Evolutionary conservation across 2,329 filamentous ascomycete species (phyloP).

Genomic region (Drechslerella dactyloides): DNA sequence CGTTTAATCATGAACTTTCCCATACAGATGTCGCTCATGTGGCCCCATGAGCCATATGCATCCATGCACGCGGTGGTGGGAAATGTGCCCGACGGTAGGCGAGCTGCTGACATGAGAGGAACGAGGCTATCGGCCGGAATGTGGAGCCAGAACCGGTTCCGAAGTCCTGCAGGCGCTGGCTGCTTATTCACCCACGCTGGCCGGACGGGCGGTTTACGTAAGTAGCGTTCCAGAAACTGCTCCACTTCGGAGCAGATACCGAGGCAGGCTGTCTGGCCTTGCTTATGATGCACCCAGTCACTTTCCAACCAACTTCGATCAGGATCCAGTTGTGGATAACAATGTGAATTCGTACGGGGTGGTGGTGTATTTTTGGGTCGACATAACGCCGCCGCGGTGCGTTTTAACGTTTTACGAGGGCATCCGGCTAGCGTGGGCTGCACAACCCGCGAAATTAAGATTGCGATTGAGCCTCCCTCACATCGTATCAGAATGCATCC

Average conservation of each 20-base stretch:
- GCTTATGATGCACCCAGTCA: no score
- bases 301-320: no score
- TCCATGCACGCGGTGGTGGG: neutral
- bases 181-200: slow-evolving; percentile 3
- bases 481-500: neutral
- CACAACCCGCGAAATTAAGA: neutral
- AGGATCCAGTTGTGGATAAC: no score
- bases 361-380: no score
- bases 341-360: no score
- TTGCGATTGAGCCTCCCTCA: neutral
- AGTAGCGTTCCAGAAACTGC: neutral
- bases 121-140: slow-evolving; percentile 38
- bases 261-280: neutral
- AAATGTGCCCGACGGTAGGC: slow-evolving; percentile 42
- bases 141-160: slow-evolving; percentile 35
- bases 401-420: neutral
- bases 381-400: no score
- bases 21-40: slow-evolving; percentile 37
- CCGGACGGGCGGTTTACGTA: neutral
- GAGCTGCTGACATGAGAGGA: slow-evolving; percentile 41
- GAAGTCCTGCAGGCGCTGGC: slow-evolving; percentile 8
- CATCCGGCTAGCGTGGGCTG: neutral
- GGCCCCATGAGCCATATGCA: slow-evolving; percentile 10
- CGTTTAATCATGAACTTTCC: no score
- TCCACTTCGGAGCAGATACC: slow-evolving; percentile 1